Base-by-base conservation (phyloP, 768 basidiomycete genomes). In the Xerocomellus chrysenteron region DNA sequence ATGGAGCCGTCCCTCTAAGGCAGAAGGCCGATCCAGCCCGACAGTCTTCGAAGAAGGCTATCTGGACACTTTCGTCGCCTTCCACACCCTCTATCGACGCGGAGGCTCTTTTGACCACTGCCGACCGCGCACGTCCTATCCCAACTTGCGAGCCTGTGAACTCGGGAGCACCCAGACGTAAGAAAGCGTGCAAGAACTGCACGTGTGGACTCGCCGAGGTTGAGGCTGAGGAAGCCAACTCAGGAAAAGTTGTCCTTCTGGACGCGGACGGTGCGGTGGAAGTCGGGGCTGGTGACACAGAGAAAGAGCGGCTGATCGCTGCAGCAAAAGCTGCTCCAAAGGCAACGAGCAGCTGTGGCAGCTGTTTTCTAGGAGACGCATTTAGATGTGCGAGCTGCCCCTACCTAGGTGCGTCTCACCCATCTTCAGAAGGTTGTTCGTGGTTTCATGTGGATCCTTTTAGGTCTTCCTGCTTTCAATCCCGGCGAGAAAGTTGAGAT, bases 401-500 rank as follows among this genome's bases (percentile, higher is more conserved):
- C 30, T 99, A 98, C 74, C 78, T 92, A 44, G 96, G 96, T 98
- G 63, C 58, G 91, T 83, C 17, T n/a, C 48, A 39, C 36, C 48
- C 16, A 43, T 32, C 36, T 41, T 50, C 54, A 52, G 21, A 16
- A 16, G 28, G 56, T 30, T 57, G 39, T 57, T 59, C 24, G 57
- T 47, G 19, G 41, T 53, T 54, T 62, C 51, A 60, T 28, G 33
- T 46, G 58, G 37, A 32, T 40, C n/a, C 13, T 32, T 42, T n/a
- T 64, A 98, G 96, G 97, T 63, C 82, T 98, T 30, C 97, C 97
- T 45, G 93, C 96, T 13, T 98, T 99, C 79, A 91, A 96, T 73
- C 96, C 97, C 2, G 97, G 97, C 54, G 94, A 98, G 78, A 96
- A 98, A 77, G 94, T 99, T 28, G 88, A 93, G 78, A 91, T 95